Percentiles rank a stretch among this genome's conserved stretches.
These are phyloP conservation scores for Aspergillus candidus DNA, from an alignment of 2,329 filamentous ascomycete species.

Conservation along the genomic window DNA sequence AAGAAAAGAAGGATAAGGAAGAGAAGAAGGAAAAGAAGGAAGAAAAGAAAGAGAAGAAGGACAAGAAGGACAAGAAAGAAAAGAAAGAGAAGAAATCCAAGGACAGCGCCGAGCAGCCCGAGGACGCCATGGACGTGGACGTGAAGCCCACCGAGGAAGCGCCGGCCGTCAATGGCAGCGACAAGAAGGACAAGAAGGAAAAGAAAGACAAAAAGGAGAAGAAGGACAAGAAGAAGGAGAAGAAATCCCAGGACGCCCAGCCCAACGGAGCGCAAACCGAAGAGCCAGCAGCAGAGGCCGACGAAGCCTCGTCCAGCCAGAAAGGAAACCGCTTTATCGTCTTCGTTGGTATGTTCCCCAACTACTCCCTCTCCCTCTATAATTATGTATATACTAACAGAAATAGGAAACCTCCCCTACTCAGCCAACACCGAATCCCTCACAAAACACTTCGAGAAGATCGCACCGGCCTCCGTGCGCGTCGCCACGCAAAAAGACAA, in stretches of 20 bases:
- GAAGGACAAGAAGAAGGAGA: constrained; percentile 22
- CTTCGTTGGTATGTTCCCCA: constrained; percentile 60
- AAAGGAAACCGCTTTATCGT: constrained; percentile 62
- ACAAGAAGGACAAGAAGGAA: constrained; percentile 11
- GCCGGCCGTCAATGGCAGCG: constrained; percentile 1
- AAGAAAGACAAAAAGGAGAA: constrained; percentile 15
- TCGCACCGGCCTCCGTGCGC: constrained; percentile 65
- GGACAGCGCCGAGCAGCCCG: constrained; percentile 8
- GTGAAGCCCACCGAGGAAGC: constrained; percentile 2
- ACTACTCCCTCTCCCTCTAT: no score
- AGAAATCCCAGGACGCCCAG: constrained; percentile 23
- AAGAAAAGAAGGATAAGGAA: constrained; percentile 18
- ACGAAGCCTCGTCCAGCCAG: constrained; percentile 16
- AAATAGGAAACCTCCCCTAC: constrained; percentile 77
- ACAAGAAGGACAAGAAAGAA: constrained; percentile 22
- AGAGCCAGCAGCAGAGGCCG: constrained; percentile 13
- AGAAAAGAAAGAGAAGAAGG: constrained; percentile 21
- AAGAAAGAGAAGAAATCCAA: constrained; percentile 11
- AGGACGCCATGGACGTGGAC: constrained; percentile 16
- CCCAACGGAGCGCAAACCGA: constrained; percentile 11
- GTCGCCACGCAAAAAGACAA: constrained; percentile 63
- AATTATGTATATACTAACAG: no score
- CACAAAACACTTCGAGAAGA: constrained; percentile 67
- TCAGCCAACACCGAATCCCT: constrained; percentile 66
- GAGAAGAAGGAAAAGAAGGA: constrained; percentile 23